Conservation (phyloP, 225 moss, liverwort and hornwort species). For the Anthoceros angustus region DNA sequence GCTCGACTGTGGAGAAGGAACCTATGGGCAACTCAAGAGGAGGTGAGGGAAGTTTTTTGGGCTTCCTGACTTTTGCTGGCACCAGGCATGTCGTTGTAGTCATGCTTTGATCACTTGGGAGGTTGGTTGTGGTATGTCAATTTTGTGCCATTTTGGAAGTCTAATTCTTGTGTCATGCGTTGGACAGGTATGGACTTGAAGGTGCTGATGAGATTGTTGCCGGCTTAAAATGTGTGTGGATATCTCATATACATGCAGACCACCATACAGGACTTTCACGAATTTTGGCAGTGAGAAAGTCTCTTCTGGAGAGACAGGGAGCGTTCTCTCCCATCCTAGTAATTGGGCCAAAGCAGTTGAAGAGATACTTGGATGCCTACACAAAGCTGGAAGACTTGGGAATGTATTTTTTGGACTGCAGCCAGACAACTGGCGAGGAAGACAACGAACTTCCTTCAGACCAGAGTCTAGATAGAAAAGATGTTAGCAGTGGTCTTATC, state of each 20-base stretch:
- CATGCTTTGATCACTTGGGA: no score
- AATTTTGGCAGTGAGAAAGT: constrained; percentile 62
- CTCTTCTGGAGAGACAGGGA: constrained; percentile 41
- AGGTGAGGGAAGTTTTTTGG: constrained; percentile 22
- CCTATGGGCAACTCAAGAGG: constrained; percentile 87
- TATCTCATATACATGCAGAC: constrained; percentile 98
- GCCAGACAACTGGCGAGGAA: constrained; percentile 71
- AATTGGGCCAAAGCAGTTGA: constrained; percentile 85
- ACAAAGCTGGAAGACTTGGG: constrained; percentile 76
- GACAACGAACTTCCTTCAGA: constrained; percentile 49
- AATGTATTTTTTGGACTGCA: constrained; percentile 87
- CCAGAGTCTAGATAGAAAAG: constrained; percentile 5
- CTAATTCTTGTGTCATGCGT: neutral
- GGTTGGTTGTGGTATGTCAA: neutral
- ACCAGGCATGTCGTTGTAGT: neutral
- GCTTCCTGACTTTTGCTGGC: neutral
- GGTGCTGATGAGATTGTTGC: constrained; percentile 65
- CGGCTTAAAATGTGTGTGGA: constrained; percentile 87
- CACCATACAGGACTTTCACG: constrained; percentile 91
- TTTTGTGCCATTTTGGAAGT: neutral
- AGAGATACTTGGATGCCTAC: constrained; percentile 87
- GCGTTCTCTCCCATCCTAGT: constrained; percentile 45
- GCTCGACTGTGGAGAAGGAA: constrained; percentile 95
- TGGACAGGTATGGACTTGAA: constrained; percentile 53
- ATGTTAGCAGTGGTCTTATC: no score